Evolutionary conservation across 1,284 basidiomycete species (phyloP), one percentile per base, ranked within the genome.

Genomic region (Melanopsichium pennsylvanicum): DNA sequence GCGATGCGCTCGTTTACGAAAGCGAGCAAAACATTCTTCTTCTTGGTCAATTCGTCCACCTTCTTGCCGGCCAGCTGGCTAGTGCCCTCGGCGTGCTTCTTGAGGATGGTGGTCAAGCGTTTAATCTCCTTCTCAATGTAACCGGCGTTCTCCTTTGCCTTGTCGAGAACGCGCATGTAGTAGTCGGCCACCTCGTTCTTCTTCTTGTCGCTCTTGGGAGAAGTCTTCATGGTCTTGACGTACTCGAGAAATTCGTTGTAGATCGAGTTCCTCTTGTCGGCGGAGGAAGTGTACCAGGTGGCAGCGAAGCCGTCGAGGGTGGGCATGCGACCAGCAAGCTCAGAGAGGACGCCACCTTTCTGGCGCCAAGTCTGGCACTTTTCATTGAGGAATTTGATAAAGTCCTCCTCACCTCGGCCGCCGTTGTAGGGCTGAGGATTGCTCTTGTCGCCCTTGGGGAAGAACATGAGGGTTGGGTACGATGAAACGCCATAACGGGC

Each of bases 31-130:
- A 96, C 87, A 84, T 97, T 97, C 45, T 86, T 86, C 85, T 94
- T 95, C 82, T 90, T 87, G 83, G 92, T 91, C 76, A 97, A 88
- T 84, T 97, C 93, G 81, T 98, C 95, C 37, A 94, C 84, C 84
- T 97, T 97, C 46, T 85, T 82, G 0, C 86, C 85, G 5, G 89
- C 85, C 34, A 97, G 84, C 31, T 85, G 49, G 37, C 58, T 59
- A 7, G 63, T 59, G 22, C 76, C 78, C 16, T 70, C 51, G 2
- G 73, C 88, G 54, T 88, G 86, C 84, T 92, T 92, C 78, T 84
- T 83, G 56, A 93, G 84, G 74, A 93, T 89, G 66, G 75, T 80
- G 46, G 41, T 63, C 19, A 83, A 61, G 89, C 95, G 87, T 76
- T 87, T 88, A 38, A 87, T 84, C 84, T 98, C 95, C 84, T 93